Percentiles rank a stretch among this genome's conserved stretches.
Conservation (phyloP, 1,284 basidiomycete species). For the Ceratobasidium sp. region DNA sequence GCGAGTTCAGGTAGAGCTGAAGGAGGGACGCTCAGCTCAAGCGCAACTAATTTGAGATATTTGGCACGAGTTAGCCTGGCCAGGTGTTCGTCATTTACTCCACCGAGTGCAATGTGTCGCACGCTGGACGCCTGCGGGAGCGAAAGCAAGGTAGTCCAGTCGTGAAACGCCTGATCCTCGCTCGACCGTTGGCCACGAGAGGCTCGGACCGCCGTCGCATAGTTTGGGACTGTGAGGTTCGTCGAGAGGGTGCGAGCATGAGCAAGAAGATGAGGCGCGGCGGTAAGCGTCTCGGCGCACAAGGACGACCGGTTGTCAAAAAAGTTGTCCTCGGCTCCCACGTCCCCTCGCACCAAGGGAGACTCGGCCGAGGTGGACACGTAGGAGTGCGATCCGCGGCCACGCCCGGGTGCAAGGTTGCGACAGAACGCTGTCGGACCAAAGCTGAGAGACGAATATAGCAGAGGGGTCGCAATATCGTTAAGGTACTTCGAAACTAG, state of each 20-base stretch:
- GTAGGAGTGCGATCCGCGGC: constrained; percentile 29
- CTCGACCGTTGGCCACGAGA: constrained; percentile 31
- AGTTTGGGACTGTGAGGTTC: constrained; percentile 38
- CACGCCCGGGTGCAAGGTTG: background rate
- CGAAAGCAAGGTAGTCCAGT: constrained; percentile 25
- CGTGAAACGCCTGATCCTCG: constrained; percentile 34
- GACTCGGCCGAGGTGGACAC: constrained; percentile 40
- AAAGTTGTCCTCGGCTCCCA: constrained; percentile 34
- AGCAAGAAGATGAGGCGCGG: constrained; percentile 22
- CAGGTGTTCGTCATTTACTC: constrained; percentile 28
- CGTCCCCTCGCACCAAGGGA: constrained; percentile 19
- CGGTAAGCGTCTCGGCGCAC: constrained; percentile 38
- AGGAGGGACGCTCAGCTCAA: constrained; percentile 38
- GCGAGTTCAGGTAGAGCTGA: constrained; percentile 37
- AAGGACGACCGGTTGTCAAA: constrained; percentile 44
- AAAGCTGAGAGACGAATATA: constrained; percentile 34
- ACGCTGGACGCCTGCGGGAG: constrained; percentile 28
- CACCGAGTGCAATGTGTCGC: constrained; percentile 25
- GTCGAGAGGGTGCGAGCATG: constrained; percentile 27
- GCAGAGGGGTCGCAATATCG: constrained; percentile 22
- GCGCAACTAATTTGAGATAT: constrained; percentile 33
- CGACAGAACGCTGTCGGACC: constrained; percentile 31
- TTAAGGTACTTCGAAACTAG: constrained; percentile 32
- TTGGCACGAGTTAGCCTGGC: background rate
- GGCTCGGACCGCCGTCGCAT: constrained; percentile 33